Evolutionary conservation across 768 basidiomycete genomes (phyloP), one percentile per base, ranked within the genome.

Genomic region (Boletus bicolor): DNA sequence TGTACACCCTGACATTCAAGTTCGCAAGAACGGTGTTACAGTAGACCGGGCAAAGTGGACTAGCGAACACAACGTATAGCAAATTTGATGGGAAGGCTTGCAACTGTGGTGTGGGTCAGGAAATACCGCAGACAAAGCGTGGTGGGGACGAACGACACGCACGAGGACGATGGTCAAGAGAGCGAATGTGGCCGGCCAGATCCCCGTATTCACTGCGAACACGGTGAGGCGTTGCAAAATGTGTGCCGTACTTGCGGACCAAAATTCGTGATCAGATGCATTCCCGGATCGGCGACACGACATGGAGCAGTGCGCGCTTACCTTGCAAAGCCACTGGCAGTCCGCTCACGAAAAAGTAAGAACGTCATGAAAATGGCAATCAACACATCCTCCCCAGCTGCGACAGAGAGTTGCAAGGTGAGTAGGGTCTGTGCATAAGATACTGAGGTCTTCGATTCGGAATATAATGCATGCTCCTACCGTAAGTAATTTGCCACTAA

Each of bases 121-220:
- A 26, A 12, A 9, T 17, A n/a, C 26, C 5, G 34, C 26, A 32
- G 19, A 32, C n/a, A 24, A 5, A 4, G n/a, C 11, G 3, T 45
- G 4, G 15, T 7, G 9, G 5, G 9, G 47, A 48, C 9, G 24
- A 26, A 17, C 24, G 15, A 10, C 82, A 83, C 36, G 44, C 57
- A 59, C 86, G 76, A 12, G 79, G 79, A 55, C 81, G 8, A 47
- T 0, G 3, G 45, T 69, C 4, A 79, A 76, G 66, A 83, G 81
- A 6, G 76, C 70, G 4, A 63, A 68, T 0, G 79, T 79, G 57
- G 85, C 83, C 14, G 82, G 75, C 14, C 78, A 79, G 11, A 82
- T 75, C 1, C 80, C 74, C 5, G 53, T 50, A 19, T 52, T 49
- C 6, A 55, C 45, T 0, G 55, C 45, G 28, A 60, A 60, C 7